Evolutionary conservation across 257 asterid genomes (phyloP).

Genomic region (Fraxinus quadrangulata): DNA sequence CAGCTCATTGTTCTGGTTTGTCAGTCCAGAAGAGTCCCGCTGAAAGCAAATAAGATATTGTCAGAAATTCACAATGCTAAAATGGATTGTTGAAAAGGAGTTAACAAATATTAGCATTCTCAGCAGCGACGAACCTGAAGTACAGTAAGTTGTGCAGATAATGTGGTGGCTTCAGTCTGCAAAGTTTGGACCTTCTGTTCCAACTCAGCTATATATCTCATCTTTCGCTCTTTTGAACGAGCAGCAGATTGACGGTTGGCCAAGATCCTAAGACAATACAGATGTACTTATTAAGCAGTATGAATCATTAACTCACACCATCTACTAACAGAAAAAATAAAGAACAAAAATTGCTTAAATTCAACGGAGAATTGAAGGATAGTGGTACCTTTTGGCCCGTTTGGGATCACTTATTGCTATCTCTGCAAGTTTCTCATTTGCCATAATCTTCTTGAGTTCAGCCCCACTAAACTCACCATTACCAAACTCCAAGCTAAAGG

Average conservation of each 20-base stretch:
- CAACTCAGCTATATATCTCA: conserved; percentile 67
- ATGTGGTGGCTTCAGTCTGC: conserved; percentile 66
- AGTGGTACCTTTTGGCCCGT: conserved; percentile 59
- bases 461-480: conserved; percentile 68
- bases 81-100: not conserved
- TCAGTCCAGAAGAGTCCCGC: conserved; percentile 66
- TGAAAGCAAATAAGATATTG: conserved; percentile 24
- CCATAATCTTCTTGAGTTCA: conserved; percentile 67
- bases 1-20: conserved; percentile 62
- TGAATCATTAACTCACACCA: not conserved
- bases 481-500: conserved; percentile 59
- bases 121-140: conserved; percentile 46
- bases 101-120: not conserved
- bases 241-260: conserved; percentile 82
- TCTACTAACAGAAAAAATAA: not conserved
- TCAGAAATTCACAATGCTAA: not conserved
- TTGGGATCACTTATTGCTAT: conserved; percentile 69
- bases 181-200: conserved; percentile 63
- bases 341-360: not conserved
- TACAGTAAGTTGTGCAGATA: conserved; percentile 62
- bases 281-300: conserved; percentile 13
- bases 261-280: conserved; percentile 46
- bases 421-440: conserved; percentile 67
- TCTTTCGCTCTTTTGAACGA: conserved; percentile 70
- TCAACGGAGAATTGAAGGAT: not conserved